These are phyloP conservation scores for Cladorrhinum sp. DNA, from an alignment of 2,329 filamentous ascomycete species.

Conservation along the genomic window DNA sequence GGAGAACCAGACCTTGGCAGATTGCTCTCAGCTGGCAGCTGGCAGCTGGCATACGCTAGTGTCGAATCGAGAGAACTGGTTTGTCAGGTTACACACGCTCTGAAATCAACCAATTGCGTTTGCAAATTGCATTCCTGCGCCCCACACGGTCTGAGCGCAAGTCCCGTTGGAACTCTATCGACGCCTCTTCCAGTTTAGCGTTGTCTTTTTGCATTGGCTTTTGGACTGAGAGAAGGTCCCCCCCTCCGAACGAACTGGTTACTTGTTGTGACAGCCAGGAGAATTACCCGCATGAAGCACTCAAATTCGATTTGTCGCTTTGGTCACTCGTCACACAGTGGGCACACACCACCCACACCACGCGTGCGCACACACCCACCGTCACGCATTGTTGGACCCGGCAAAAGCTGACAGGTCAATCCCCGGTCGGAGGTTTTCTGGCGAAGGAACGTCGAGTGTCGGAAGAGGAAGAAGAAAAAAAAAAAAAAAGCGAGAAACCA, in stretches of 20 bases:
- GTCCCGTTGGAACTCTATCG: conserved; percentile 1
- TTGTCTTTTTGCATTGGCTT: background rate
- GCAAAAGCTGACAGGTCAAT: background rate
- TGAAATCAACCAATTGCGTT: conserved; percentile 3
- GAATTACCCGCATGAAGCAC: background rate
- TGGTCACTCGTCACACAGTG: background rate
- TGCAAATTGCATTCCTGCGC: conserved; percentile 17
- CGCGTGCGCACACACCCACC: background rate
- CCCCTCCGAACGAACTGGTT: background rate
- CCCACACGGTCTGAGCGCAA: conserved; percentile 21
- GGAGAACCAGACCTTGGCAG: background rate
- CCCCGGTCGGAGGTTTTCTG: background rate
- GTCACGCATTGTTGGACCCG: background rate
- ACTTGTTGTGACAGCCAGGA: background rate
- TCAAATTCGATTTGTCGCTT: background rate
- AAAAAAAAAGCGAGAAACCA: background rate
- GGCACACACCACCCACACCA: too few relatives aligned
- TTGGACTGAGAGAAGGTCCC: background rate
- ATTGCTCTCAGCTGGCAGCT: background rate
- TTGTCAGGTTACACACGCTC: background rate
- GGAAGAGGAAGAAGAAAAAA: background rate
- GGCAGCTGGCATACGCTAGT: background rate
- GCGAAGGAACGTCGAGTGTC: background rate
- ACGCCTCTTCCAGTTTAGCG: conserved; percentile 2
- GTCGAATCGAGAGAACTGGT: background rate